Conservation (phyloP, 768 basidiomycete genomes). For the Lyophyllum shimeji region DNA sequence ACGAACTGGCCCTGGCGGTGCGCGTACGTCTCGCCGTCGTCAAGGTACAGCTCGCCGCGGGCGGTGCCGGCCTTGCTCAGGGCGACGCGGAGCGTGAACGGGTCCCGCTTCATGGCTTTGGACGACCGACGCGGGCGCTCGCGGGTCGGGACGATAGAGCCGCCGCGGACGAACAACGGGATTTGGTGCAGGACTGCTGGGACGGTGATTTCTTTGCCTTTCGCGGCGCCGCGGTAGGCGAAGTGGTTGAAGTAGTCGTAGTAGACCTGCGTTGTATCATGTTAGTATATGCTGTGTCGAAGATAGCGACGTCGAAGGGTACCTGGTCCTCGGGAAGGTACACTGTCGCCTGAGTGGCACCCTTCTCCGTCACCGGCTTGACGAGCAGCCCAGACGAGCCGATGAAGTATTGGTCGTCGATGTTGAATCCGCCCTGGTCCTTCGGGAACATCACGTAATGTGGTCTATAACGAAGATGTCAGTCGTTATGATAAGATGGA, state of each 20-base stretch:
- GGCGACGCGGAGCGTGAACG: constrained; percentile 88
- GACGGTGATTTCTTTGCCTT: constrained; percentile 72
- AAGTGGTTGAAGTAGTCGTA: constrained; percentile 87
- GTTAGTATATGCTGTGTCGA: not conserved
- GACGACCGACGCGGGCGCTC: constrained; percentile 87
- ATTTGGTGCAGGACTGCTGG: constrained; percentile 76
- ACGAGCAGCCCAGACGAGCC: constrained; percentile 87
- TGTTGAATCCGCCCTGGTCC: constrained; percentile 78
- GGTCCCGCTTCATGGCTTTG: constrained; percentile 85
- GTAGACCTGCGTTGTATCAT: constrained; percentile 58
- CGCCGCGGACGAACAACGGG: constrained; percentile 88
- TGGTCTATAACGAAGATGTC: constrained; percentile 56
- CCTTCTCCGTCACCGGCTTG: constrained; percentile 84
- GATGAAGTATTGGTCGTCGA: constrained; percentile 95
- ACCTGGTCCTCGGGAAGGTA: constrained; percentile 90
- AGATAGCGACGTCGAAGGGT: constrained; percentile 9
- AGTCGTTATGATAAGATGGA: not conserved
- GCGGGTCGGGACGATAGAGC: constrained; percentile 85
- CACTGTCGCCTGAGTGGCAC: constrained; percentile 63
- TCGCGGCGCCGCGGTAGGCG: constrained; percentile 63
- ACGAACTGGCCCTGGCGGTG: constrained; percentile 78
- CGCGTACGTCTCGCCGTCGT: constrained; percentile 86
- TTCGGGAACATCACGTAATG: constrained; percentile 94
- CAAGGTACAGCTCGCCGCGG: constrained; percentile 87
- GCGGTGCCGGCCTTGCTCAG: constrained; percentile 62